Conservation (phyloP, 1,284 basidiomycete genomes). For the Erythrobasidium hasegawianum region DNA sequence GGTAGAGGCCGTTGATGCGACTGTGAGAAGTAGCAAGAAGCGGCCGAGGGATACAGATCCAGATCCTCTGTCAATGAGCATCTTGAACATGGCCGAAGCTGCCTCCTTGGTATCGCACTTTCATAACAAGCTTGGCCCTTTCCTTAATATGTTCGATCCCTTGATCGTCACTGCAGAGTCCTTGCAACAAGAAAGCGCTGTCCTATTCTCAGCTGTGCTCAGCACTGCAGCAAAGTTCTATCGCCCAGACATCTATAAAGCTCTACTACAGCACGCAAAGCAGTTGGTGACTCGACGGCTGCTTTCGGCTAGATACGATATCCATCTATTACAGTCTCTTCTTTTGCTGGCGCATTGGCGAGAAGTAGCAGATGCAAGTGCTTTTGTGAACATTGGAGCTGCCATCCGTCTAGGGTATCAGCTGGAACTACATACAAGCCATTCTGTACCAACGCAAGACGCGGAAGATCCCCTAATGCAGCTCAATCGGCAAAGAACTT, state of each 20-base stretch:
- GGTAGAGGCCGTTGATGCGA: too few species aligned
- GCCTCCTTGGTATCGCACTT: too few species aligned
- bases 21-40: too few species aligned
- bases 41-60: too few species aligned
- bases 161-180: conserved; percentile 57
- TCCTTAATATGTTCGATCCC: too few species aligned
- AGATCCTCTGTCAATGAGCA: too few species aligned
- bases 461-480: conserved; percentile 19
- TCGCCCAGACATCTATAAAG: conserved; percentile 62
- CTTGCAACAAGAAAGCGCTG: conserved; percentile 67
- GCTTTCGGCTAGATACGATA: conserved; percentile 65
- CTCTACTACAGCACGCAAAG: conserved; percentile 64
- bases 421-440: conserved; percentile 34
- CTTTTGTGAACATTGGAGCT: conserved; percentile 36
- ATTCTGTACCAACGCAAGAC: conserved; percentile 24
- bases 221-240: conserved; percentile 82
- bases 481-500: conserved; percentile 31
- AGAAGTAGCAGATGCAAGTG: conserved; percentile 35
- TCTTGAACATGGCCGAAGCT: too few species aligned
- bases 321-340: conserved; percentile 78
- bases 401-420: conserved; percentile 33
- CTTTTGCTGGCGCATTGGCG: conserved; percentile 76
- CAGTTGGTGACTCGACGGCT: conserved; percentile 64
- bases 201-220: conserved; percentile 74
- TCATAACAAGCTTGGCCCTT: too few species aligned